A percentile compares a stretch with the other conserved stretches of the same genome.
Evolutionary conservation across 345 rosid species (phyloP).

Genomic region (Cochlearia excelsa): DNA sequence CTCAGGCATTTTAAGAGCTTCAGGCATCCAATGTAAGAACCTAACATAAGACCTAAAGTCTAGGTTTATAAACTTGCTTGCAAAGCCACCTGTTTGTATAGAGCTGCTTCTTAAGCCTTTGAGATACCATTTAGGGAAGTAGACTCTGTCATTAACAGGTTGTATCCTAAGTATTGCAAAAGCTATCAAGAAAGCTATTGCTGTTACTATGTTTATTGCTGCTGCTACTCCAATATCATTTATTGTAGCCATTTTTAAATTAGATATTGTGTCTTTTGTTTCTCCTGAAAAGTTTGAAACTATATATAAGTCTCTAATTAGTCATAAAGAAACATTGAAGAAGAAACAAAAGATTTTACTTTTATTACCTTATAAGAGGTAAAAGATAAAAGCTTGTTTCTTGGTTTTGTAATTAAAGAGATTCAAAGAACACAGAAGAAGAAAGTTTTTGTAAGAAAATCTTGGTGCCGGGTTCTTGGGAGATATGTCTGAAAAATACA

Average conservation of each 20-base stretch:
- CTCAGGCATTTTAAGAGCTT: constrained; percentile 88
- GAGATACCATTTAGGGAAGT: constrained; percentile 92
- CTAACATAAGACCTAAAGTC: constrained; percentile 65
- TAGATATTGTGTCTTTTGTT: constrained; percentile 3
- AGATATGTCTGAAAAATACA: constrained; percentile 5
- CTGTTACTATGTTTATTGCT: constrained; percentile 73
- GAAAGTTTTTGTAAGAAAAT: not conserved
- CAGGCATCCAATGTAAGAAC: constrained; percentile 94
- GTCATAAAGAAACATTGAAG: too few species aligned
- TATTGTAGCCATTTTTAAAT: constrained; percentile 60
- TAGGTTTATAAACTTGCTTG: constrained; percentile 64
- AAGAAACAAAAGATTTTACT: not conserved
- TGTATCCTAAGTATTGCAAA: constrained; percentile 85
- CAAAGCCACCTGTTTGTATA: constrained; percentile 52
- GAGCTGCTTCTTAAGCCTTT: constrained; percentile 79
- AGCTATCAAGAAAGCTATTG: constrained; percentile 66
- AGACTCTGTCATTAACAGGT: constrained; percentile 88
- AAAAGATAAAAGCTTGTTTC: constrained; percentile 18
- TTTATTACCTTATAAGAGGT: constrained; percentile 25
- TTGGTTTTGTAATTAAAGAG: constrained; percentile 21
- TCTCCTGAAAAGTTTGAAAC: constrained; percentile 19
- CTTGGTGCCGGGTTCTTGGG: constrained; percentile 13
- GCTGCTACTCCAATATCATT: constrained; percentile 84
- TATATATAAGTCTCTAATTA: too few species aligned
- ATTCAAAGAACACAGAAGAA: too few species aligned